Evolutionary conservation across 2,329 filamentous ascomycete species (phyloP).

Genomic region (Fusarium udum): DNA sequence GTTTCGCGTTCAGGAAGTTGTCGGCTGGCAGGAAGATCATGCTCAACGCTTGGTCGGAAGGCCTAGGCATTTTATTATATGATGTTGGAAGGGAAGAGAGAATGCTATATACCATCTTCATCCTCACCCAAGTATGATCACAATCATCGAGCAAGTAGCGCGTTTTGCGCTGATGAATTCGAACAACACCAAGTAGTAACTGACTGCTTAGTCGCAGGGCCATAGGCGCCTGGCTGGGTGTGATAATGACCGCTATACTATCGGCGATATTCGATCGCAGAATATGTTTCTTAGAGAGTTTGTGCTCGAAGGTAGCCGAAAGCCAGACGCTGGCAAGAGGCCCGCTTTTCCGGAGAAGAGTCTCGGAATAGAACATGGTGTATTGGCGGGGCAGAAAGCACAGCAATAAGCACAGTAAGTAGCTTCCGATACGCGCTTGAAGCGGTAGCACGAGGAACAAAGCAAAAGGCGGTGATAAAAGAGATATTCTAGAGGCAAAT

Average conservation of each 20-base stretch:
- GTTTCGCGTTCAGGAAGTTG: neutral
- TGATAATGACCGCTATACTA: slow-evolving; percentile 94
- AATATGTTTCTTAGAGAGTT: slow-evolving; percentile 65
- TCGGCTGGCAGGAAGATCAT: neutral
- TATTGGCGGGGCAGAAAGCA: neutral
- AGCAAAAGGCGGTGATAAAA: no score
- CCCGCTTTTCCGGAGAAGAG: neutral
- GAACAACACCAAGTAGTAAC: slow-evolving; percentile 90
- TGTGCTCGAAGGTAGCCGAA: neutral
- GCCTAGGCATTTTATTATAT: neutral
- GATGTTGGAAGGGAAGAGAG: neutral
- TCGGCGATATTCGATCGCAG: slow-evolving; percentile 92
- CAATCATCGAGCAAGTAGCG: slow-evolving; percentile 96
- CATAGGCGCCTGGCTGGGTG: slow-evolving; percentile 90
- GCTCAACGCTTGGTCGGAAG: neutral
- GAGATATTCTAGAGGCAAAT: no score
- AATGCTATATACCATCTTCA: slow-evolving; percentile 81
- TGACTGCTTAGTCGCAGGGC: slow-evolving; percentile 92
- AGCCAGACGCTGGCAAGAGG: neutral
- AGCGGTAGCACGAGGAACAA: no score
- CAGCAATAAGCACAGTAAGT: no score
- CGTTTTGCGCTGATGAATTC: slow-evolving; percentile 96
- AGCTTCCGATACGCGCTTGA: no score
- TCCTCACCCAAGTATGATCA: slow-evolving; percentile 95
- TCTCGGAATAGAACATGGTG: neutral